phyloP scores from a whole-genome alignment of 2,329 filamentous ascomycete genomes.

The Clonostachys chloroleuca region DNA sequence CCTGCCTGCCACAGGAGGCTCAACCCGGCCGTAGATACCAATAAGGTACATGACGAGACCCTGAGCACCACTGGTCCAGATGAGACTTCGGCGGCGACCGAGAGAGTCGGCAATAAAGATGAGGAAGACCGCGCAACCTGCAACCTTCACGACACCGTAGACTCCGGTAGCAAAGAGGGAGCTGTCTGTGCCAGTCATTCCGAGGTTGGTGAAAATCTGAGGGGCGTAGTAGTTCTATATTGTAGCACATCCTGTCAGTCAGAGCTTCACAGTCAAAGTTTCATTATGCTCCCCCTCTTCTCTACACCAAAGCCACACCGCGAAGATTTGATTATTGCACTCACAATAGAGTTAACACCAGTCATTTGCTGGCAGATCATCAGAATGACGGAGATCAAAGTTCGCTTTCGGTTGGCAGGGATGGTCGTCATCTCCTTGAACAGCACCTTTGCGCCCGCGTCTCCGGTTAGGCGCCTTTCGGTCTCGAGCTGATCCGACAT shows the following conservation, averaged over 20 bases:
- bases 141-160: constrained; percentile 69
- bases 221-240: constrained; percentile 61
- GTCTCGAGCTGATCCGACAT: constrained; percentile 58
- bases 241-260: too few relatives aligned
- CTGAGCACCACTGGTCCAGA: constrained; percentile 62
- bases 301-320: background rate
- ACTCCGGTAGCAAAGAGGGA: constrained; percentile 70
- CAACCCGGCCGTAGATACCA: constrained; percentile 63
- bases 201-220: constrained; percentile 63
- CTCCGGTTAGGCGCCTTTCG: constrained; percentile 53
- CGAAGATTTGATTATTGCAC: constrained; percentile 1
- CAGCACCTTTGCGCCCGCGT: constrained; percentile 49
- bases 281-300: background rate
- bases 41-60: constrained; percentile 64
- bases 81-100: constrained; percentile 54
- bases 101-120: constrained; percentile 66
- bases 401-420: constrained; percentile 58
- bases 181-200: constrained; percentile 48
- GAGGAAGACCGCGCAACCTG: constrained; percentile 59
- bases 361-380: constrained; percentile 73
- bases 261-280: background rate
- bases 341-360: constrained; percentile 43
- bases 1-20: constrained; percentile 46
- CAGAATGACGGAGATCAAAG: constrained; percentile 54
- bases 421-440: constrained; percentile 61